A percentile compares a stretch with the other conserved stretches of the same genome.
phyloP scores from a whole-genome alignment of 2,329 filamentous ascomycete genomes.

The Ophiostoma himal-ulmi region DNA sequence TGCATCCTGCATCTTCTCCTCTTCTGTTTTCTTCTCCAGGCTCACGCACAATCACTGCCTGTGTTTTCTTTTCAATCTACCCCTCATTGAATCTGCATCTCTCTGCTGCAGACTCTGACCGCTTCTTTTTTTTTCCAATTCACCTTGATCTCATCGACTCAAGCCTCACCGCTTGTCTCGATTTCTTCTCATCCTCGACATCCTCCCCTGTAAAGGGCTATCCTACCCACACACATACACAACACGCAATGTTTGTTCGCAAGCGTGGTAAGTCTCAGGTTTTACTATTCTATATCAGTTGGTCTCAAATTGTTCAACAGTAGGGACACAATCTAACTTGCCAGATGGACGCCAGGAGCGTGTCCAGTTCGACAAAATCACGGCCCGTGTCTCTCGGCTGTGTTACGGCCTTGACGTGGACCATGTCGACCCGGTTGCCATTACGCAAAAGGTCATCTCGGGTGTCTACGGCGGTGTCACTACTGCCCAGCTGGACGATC shows the following conservation, averaged over 20 bases:
- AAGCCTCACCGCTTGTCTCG: constrained; percentile 3
- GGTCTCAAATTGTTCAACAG: constrained; percentile 17
- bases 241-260: constrained; percentile 53
- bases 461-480: constrained; percentile 98
- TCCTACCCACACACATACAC: constrained; percentile 12
- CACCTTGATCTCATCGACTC: constrained; percentile 3
- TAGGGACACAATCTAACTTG: background rate
- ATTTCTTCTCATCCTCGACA: constrained; percentile 9
- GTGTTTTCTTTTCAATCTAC: background rate
- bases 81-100: constrained; percentile 7
- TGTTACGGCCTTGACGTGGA: constrained; percentile 94
- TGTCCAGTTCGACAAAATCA: constrained; percentile 99
- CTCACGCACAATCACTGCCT: constrained; percentile 12
- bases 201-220: constrained; percentile 7
- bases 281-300: background rate
- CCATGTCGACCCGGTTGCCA: constrained; percentile 95
- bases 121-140: background rate
- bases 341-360: constrained; percentile 98
- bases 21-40: constrained; percentile 19
- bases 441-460: constrained; percentile 98
- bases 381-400: constrained; percentile 90
- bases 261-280: constrained; percentile 51
- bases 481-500: constrained; percentile 90
- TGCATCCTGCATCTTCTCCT: constrained; percentile 14
- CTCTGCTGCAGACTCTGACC: background rate